These are phyloP conservation scores for Gonapodya sp. DNA, from an alignment of 192 early-diverging fungal species.

Conservation along the genomic window DNA sequence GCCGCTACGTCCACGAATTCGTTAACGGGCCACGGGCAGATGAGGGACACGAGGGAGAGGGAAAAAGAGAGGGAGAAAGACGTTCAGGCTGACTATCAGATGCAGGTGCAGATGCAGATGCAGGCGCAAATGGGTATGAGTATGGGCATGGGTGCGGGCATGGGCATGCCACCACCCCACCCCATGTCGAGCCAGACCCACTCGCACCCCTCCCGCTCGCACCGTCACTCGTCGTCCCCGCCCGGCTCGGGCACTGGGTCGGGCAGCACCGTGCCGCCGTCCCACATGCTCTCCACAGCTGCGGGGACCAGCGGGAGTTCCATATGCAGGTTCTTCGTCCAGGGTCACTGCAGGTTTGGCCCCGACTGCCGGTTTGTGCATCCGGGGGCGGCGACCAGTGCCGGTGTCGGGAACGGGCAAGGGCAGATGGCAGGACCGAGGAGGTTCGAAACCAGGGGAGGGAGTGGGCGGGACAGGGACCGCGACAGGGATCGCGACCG, in stretches of 20 bases:
- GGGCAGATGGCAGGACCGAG: too few relatives aligned
- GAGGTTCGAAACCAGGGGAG: not conserved
- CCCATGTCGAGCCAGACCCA: not conserved
- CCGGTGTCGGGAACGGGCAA: too few relatives aligned
- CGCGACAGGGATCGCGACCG: not conserved
- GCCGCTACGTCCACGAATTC: not conserved
- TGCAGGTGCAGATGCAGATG: not conserved
- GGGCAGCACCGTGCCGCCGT: not conserved
- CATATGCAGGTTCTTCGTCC: not conserved
- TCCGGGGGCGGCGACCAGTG: not conserved
- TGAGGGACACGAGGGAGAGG: not conserved
- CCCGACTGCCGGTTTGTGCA: not conserved
- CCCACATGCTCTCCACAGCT: not conserved
- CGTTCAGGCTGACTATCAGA: not conserved
- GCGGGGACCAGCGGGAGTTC: not conserved
- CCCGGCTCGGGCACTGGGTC: not conserved
- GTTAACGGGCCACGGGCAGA: not conserved
- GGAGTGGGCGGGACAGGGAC: not conserved
- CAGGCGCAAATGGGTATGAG: not conserved
- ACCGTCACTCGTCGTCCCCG: not conserved
- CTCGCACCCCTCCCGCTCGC: not conserved
- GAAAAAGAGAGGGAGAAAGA: not conserved
- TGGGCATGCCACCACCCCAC: not conserved
- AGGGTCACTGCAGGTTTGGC: slow-evolving; percentile 2
- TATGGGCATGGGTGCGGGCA: not conserved